phyloP scores from a whole-genome alignment of 495 filamentous ascomycete species.

The Hypoxylon subgilvum region DNA sequence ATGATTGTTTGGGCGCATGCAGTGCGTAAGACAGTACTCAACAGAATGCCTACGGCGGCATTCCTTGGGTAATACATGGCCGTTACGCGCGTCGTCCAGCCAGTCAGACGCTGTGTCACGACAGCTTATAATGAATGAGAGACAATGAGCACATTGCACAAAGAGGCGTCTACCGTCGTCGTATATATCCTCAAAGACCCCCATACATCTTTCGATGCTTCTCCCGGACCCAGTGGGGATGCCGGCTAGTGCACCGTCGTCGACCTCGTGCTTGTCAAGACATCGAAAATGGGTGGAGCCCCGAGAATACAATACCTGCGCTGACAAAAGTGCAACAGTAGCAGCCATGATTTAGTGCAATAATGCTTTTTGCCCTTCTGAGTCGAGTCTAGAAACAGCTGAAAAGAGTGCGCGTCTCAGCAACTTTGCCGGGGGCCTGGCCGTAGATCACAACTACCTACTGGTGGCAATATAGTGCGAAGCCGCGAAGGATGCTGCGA shows the following conservation, averaged over 20 bases:
- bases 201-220: constrained; percentile 22
- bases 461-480: not conserved
- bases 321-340: constrained; percentile 29
- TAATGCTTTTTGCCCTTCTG: not conserved
- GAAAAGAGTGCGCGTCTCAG: not conserved
- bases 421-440: constrained; percentile 18
- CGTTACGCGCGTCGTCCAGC: constrained; percentile 11
- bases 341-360: constrained; percentile 8
- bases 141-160: not conserved
- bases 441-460: constrained; percentile 1
- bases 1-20: constrained; percentile 21
- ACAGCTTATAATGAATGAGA: constrained; percentile 1
- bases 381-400: constrained; percentile 12
- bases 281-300: constrained; percentile 17
- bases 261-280: constrained; percentile 5
- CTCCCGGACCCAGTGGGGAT: constrained; percentile 21
- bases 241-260: constrained; percentile 11
- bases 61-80: constrained; percentile 19
- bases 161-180: constrained; percentile 1
- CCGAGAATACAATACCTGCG: too few species aligned
- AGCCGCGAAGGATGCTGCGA: too few species aligned
- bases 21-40: constrained; percentile 3
- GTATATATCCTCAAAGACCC: constrained; percentile 24
- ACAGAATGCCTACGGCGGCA: constrained; percentile 4
- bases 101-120: not conserved